These are phyloP conservation scores for Aspergillus ustus DNA, from an alignment of 2,329 filamentous ascomycete genomes.

Conservation along the genomic window DNA sequence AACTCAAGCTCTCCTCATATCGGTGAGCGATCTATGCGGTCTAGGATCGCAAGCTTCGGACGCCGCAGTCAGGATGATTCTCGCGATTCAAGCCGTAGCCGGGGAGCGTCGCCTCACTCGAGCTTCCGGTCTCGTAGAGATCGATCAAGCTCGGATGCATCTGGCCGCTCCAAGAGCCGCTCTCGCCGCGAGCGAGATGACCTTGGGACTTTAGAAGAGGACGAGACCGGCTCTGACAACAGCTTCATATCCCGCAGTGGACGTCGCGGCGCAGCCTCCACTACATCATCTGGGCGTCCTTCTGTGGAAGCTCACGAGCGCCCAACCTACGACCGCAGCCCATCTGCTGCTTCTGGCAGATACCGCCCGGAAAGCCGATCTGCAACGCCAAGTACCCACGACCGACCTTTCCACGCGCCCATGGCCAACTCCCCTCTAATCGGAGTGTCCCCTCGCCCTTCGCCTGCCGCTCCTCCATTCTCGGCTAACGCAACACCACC, in stretches of 20 bases:
- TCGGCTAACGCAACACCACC: slow-evolving; percentile 60
- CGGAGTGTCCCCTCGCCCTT: slow-evolving; percentile 46
- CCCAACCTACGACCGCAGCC: slow-evolving; percentile 38
- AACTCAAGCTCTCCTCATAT: slow-evolving; percentile 47
- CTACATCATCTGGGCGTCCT: slow-evolving; percentile 42
- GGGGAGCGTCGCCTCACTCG: slow-evolving; percentile 43
- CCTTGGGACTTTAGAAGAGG: slow-evolving; percentile 56
- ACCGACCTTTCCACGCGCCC: slow-evolving; percentile 37
- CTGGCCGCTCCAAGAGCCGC: slow-evolving; percentile 60
- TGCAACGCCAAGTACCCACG: slow-evolving; percentile 40
- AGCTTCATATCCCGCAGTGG: slow-evolving; percentile 33
- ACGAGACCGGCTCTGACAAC: slow-evolving; percentile 38
- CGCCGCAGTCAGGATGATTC: slow-evolving; percentile 41
- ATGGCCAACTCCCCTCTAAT: slow-evolving; percentile 39
- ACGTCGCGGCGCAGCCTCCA: slow-evolving; percentile 30
- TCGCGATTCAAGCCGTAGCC: slow-evolving; percentile 41
- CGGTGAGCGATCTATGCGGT: slow-evolving; percentile 33
- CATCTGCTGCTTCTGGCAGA: slow-evolving; percentile 46
- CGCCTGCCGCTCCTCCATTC: slow-evolving; percentile 54
- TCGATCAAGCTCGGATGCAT: slow-evolving; percentile 60
- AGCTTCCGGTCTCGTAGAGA: slow-evolving; percentile 50
- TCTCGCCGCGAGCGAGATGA: slow-evolving; percentile 60
- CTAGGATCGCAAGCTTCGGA: slow-evolving; percentile 33
- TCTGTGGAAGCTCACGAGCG: slow-evolving; percentile 41
- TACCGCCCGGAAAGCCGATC: slow-evolving; percentile 46